A percentile compares a stretch with the other conserved stretches of the same genome.
Evolutionary conservation across 106 monocot species (phyloP).

Genomic region (Apostasia ramifera): DNA sequence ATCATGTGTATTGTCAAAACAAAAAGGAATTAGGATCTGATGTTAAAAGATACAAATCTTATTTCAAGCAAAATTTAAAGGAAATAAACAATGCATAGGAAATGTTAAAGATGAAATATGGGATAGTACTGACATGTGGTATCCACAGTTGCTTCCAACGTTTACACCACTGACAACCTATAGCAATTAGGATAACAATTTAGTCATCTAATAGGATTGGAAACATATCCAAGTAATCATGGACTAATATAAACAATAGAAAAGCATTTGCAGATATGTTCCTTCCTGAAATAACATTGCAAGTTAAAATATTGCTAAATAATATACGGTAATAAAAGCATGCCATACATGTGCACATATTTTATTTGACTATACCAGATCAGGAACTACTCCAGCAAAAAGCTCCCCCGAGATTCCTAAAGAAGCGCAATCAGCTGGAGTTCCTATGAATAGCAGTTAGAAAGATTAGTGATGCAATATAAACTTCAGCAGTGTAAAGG

Average conservation of each 20-base stretch:
- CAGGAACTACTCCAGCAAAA: slow-evolving; percentile 74
- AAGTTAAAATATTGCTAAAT: background rate
- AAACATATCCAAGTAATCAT: slow-evolving; percentile 1
- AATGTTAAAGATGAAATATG: too few relatives aligned
- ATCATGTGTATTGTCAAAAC: too few relatives aligned
- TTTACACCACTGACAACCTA: slow-evolving; percentile 97
- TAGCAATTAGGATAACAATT: slow-evolving; percentile 18
- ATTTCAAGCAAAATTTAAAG: too few relatives aligned
- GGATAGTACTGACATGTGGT: slow-evolving; percentile 62
- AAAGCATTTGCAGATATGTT: background rate
- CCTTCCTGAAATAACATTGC: background rate
- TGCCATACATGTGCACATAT: background rate
- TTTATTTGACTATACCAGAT: slow-evolving; percentile 44
- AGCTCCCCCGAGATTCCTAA: slow-evolving; percentile 79
- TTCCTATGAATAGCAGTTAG: slow-evolving; percentile 42
- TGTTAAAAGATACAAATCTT: too few relatives aligned
- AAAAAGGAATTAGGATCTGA: too few relatives aligned
- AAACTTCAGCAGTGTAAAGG: background rate
- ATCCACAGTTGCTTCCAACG: slow-evolving; percentile 83
- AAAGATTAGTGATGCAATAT: background rate
- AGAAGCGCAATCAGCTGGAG: slow-evolving; percentile 90
- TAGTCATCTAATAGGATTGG: slow-evolving; percentile 4
- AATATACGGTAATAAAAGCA: background rate
- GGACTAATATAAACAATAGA: background rate
- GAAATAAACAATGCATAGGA: too few relatives aligned